Percentiles rank a stretch among this genome's conserved stretches.
Conservation (phyloP, 2,329 filamentous ascomycete genomes). For the Grosmannia penicillata region DNA sequence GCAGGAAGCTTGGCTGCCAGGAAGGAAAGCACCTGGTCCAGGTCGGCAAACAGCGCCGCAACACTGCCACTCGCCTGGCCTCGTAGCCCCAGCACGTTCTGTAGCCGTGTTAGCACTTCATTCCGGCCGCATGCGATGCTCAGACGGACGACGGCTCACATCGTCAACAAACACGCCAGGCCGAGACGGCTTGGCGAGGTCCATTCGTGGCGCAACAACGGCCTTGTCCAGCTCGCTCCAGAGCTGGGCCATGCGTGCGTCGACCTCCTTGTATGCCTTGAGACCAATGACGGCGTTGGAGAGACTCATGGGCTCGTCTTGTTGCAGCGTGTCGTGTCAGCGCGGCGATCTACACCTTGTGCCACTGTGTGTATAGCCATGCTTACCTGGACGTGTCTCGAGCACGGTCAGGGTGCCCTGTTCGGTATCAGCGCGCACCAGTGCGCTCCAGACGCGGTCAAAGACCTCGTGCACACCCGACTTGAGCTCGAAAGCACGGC, state of each 20-base stretch:
- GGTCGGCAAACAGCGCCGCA: constrained; percentile 36
- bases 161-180: constrained; percentile 26
- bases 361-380: background rate
- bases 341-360: no score
- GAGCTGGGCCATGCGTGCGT: constrained; percentile 42
- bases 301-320: constrained; percentile 37
- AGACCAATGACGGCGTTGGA: constrained; percentile 39
- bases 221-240: constrained; percentile 48
- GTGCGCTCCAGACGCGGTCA: constrained; percentile 52
- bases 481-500: constrained; percentile 51
- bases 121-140: no score
- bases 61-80: constrained; percentile 30
- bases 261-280: constrained; percentile 44
- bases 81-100: constrained; percentile 22
- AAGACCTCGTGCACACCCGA: constrained; percentile 51
- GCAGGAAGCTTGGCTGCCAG: constrained; percentile 35
- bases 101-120: no score
- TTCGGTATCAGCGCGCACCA: constrained; percentile 48
- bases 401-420: constrained; percentile 40
- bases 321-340: background rate
- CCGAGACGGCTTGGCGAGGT: constrained; percentile 19
- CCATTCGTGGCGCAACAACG: constrained; percentile 46
- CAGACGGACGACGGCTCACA: constrained; percentile 15
- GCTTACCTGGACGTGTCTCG: constrained; percentile 32
- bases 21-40: constrained; percentile 36